Conservation (phyloP, 2,329 filamentous ascomycete genomes). For the Didymella keratinophila region DNA sequence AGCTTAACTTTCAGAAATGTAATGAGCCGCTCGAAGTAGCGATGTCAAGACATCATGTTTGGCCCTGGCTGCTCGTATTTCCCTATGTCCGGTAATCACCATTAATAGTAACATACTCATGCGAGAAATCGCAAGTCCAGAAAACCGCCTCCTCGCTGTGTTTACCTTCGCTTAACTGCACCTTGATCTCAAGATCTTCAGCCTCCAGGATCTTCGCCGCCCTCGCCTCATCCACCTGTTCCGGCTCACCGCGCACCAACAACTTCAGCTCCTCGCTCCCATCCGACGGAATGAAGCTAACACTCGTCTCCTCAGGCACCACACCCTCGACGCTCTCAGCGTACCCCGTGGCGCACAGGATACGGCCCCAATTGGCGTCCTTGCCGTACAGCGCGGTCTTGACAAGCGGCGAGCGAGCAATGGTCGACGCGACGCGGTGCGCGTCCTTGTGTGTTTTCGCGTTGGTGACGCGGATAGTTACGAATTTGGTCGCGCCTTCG, state of each 20-base stretch:
- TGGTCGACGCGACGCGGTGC: constrained; percentile 81
- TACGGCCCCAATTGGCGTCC: constrained; percentile 98
- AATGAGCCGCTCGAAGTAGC: too few relatives aligned
- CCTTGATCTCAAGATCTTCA: constrained; percentile 79
- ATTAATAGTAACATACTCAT: constrained; percentile 79
- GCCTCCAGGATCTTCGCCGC: constrained; percentile 79
- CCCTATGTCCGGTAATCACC: constrained; percentile 68
- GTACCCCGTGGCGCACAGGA: constrained; percentile 93
- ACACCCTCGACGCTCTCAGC: constrained; percentile 70
- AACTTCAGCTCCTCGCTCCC: constrained; percentile 79
- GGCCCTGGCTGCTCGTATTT: too few relatives aligned
- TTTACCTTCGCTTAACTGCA: constrained; percentile 71
- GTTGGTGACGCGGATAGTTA: constrained; percentile 85
- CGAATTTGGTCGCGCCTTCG: constrained; percentile 97
- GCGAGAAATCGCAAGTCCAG: constrained; percentile 88
- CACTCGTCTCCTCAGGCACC: constrained; percentile 73
- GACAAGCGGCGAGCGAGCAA: constrained; percentile 90
- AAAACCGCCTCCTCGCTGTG: constrained; percentile 71
- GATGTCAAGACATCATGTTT: too few relatives aligned
- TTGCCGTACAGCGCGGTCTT: constrained; percentile 97
- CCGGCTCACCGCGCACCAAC: constrained; percentile 80
- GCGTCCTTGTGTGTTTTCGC: constrained; percentile 74
- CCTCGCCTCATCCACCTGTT: constrained; percentile 77
- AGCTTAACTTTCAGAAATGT: too few relatives aligned
- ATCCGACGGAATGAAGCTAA: constrained; percentile 80